Conservation (phyloP, 164 flowering plant genomes). For the Stephania yunnanensis region DNA sequence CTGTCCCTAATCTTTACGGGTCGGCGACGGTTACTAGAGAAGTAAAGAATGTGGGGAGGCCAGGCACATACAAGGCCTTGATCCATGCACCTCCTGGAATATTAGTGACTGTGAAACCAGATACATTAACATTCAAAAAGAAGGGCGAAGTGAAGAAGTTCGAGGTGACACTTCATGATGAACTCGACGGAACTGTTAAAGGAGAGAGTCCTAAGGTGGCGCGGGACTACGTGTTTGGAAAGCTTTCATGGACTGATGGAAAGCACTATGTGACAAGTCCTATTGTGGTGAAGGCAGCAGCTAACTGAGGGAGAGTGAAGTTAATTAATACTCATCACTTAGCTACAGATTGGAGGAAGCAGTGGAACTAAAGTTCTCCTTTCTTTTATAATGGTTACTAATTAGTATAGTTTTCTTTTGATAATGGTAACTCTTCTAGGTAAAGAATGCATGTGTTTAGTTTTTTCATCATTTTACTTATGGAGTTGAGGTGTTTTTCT, state of each 20-base stretch:
- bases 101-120: constrained; percentile 37
- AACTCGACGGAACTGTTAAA: constrained; percentile 7
- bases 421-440: too few relatives aligned
- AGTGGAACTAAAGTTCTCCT: too few relatives aligned
- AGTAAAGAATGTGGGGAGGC: constrained; percentile 63
- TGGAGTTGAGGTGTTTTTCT: too few relatives aligned
- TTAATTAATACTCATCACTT: too few relatives aligned
- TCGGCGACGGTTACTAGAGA: constrained; percentile 41
- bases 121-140: constrained; percentile 30
- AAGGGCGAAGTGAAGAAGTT: constrained; percentile 59
- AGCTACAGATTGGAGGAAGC: too few relatives aligned
- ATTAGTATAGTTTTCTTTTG: too few relatives aligned
- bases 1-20: constrained; percentile 45
- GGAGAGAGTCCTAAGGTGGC: neutral
- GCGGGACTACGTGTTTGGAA: constrained; percentile 49
- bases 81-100: constrained; percentile 39
- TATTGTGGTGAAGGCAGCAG: constrained; percentile 30
- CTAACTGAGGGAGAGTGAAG: too few relatives aligned
- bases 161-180: constrained; percentile 16
- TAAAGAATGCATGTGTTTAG: too few relatives aligned
- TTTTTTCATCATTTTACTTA: too few relatives aligned
- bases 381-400: too few relatives aligned
- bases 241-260: constrained; percentile 64
- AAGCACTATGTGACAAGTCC: constrained; percentile 66
- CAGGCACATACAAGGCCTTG: constrained; percentile 36